Conservation (phyloP, 352 stramenopile genomes). For the Aphanomyces stellatus region DNA sequence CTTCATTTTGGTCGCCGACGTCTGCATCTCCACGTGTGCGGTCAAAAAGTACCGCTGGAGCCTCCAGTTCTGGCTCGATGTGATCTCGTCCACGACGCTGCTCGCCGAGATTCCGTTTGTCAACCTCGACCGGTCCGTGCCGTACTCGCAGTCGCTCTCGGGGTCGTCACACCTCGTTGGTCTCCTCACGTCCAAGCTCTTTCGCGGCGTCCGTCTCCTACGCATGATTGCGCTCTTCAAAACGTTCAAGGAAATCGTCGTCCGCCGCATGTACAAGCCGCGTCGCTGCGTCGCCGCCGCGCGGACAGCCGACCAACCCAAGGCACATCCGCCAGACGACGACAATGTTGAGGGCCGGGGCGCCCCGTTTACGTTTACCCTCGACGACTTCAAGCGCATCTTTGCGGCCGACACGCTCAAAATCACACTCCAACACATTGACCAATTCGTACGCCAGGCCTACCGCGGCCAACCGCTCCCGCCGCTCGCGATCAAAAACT, state of each 20-base stretch:
- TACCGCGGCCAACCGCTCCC: constrained; percentile 10
- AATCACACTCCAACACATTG: not conserved
- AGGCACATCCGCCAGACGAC: no score
- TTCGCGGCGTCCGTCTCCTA: not conserved
- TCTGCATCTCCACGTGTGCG: constrained; percentile 62
- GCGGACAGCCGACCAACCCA: no score
- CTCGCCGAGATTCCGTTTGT: constrained; percentile 54
- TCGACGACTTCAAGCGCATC: constrained; percentile 6
- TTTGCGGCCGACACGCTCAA: not conserved
- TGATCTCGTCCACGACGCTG: constrained; percentile 78
- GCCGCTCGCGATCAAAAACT: not conserved
- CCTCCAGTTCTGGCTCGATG: constrained; percentile 89
- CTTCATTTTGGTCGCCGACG: constrained; percentile 84
- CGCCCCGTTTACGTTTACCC: not conserved
- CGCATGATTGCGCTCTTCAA: constrained; percentile 13
- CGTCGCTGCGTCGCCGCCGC: not conserved
- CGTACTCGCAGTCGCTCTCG: not conserved
- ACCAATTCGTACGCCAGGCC: not conserved
- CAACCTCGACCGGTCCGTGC: not conserved
- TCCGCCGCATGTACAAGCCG: not conserved
- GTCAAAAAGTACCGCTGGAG: constrained; percentile 74
- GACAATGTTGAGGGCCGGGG: no score
- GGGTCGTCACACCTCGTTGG: not conserved
- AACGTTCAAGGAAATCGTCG: constrained; percentile 6
- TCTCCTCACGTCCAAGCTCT: not conserved